Evolutionary conservation across 73 alveolate species (phyloP), one percentile per base, ranked within the genome.

Genomic region (Tetrahymena borealis): DNA sequence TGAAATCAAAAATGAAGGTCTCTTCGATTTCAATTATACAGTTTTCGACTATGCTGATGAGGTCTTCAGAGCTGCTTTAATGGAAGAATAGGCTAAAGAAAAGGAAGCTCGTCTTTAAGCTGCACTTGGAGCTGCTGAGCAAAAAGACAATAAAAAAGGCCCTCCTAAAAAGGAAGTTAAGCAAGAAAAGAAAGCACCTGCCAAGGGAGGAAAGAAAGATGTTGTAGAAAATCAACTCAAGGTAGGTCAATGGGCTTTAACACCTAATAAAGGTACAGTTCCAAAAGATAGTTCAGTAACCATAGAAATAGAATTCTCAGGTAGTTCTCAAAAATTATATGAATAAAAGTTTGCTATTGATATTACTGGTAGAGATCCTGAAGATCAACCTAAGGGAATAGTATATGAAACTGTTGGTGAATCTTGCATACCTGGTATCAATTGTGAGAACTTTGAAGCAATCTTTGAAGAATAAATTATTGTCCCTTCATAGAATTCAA

Each of bases 341-440:
- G 98, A 98, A 91, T 95, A 98, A 39, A 97, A 96, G 78, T 91
- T 99, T 39, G 99, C 99, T 9, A 97, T 99, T 20, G 99, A 99
- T 95, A 97, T 99, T 39, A 97, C 98, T 43, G 98, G 98, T 38
- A 96, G 99, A 94, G 99, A 99, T 94, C 99, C 99, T 20, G 98
- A 95, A 78, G 99, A 98, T 96, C 93, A 98, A 42, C 99, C 99
- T 32, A 94, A 96, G 32, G 99, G 99, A 32, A 98, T 99, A 92
- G 97, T 98, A 43, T 99, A 98, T 95, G 99, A 98, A 90, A 93
- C 98, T n/a, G 96, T 97, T 7, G 99, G 99, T 40, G 99, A 99
- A 94, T 96, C 99, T 91, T 99, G 99, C 91, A 99, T 98, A 38
- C 99, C 99, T 39, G 99, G 99, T 38, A 98, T 99, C 11, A 99